Percentiles rank a stretch among this genome's conserved stretches.
Evolutionary conservation across 2,329 filamentous ascomycete genomes (phyloP).

Genomic region (Alternaria solani): DNA sequence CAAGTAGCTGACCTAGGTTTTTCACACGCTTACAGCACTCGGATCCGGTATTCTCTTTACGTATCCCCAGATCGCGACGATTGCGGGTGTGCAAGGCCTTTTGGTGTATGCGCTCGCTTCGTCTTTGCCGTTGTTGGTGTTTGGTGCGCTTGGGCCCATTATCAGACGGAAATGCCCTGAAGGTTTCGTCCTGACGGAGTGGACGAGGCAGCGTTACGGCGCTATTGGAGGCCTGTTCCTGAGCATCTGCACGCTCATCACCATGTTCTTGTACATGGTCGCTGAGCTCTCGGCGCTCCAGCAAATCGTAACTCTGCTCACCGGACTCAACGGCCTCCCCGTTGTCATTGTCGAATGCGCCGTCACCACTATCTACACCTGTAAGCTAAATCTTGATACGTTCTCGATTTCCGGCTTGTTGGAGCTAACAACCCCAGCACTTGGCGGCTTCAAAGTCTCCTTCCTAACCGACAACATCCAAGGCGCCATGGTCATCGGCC

Average conservation of each 20-base stretch:
- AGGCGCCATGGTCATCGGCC: constrained; percentile 76
- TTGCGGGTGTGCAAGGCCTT: constrained; percentile 80
- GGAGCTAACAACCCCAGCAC: constrained; percentile 58
- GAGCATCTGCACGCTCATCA: constrained; percentile 79
- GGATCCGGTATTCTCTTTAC: constrained; percentile 85
- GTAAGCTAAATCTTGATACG: too few relatives aligned
- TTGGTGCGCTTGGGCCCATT: constrained; percentile 77
- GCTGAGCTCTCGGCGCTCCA: constrained; percentile 82
- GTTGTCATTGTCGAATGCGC: constrained; percentile 79
- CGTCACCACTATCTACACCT: constrained; percentile 84
- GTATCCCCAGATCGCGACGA: constrained; percentile 81
- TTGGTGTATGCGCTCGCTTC: constrained; percentile 78
- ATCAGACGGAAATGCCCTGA: constrained; percentile 82
- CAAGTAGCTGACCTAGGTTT: constrained; percentile 45
- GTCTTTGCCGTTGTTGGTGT: constrained; percentile 75
- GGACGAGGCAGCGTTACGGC: constrained; percentile 82
- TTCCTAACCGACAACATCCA: constrained; percentile 86
- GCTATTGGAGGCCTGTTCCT: constrained; percentile 73
- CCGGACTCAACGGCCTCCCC: constrained; percentile 76
- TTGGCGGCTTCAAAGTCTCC: constrained; percentile 84
- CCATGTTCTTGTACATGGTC: constrained; percentile 87
- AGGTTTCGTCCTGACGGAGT: constrained; percentile 85
- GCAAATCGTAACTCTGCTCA: constrained; percentile 77
- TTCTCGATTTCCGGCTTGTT: too few relatives aligned
- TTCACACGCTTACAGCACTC: constrained; percentile 65